These are phyloP conservation scores for Neurospora sp. DNA, from an alignment of 2,329 filamentous ascomycete genomes.

Conservation along the genomic window DNA sequence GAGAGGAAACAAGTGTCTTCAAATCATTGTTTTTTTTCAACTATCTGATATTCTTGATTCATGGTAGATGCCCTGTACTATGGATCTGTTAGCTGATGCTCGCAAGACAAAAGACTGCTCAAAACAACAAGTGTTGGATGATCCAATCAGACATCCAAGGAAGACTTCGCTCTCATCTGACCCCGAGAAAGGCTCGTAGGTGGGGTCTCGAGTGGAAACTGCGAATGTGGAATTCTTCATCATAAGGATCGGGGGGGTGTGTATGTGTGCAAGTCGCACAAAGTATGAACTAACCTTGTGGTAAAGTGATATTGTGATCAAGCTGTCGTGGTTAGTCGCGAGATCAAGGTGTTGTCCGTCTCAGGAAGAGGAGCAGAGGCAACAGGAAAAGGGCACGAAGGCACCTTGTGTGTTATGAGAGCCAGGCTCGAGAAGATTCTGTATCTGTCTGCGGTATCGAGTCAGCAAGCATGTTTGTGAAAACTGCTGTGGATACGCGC, in stretches of 20 bases:
- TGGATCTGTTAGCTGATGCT: conserved; percentile 13
- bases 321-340: neutral
- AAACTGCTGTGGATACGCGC: neutral
- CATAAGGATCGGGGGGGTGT: conserved; percentile 33
- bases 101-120: conserved; percentile 1
- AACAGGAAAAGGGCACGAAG: neutral
- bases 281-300: conserved; percentile 1
- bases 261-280: neutral
- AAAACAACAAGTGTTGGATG: conserved; percentile 4
- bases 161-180: conserved; percentile 60
- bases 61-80: neutral
- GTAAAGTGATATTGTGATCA: conserved; percentile 23
- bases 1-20: neutral
- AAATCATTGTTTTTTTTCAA: neutral
- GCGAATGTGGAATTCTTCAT: conserved; percentile 75
- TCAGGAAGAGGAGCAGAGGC: neutral
- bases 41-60: neutral
- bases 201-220: conserved; percentile 75
- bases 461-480: conserved; percentile 9
- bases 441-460: conserved; percentile 2
- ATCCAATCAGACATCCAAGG: conserved; percentile 65
- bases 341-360: conserved; percentile 1
- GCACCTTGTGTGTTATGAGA: neutral
- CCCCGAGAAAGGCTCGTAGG: conserved; percentile 50
- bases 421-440: conserved; percentile 3